Base-by-base conservation (phyloP, 768 basidiomycete species). In the Boletellus sp. region DNA sequence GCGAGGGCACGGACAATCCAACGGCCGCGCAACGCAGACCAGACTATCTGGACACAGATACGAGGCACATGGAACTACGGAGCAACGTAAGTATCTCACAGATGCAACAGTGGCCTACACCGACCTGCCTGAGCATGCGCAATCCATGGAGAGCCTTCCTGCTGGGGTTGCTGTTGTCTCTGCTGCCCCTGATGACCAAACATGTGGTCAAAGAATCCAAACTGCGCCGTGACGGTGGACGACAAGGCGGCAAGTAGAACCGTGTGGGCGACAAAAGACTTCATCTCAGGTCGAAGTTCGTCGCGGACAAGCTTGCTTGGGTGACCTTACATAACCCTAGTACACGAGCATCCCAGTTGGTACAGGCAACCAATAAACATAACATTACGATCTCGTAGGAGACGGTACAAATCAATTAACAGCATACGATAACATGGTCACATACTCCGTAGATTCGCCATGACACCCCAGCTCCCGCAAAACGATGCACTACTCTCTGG, bases 1-100 rank as follows among this genome's bases (percentile, higher is more conserved):
- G 59, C 84, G 75, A 4, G 89, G 87, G 66, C 90, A 92, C 2
- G 90, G 87, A 58, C 90, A 92, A 37, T 87, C 78, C n/a, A 70
- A 65, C 2, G 78, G 67, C 31, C 51, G 63, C 12, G 35, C 24
- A 23, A 68, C 89, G 54, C 90, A 92, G 48, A 80, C 78, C 40
- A 90, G 72, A 17, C 87, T 90, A 39, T 76, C 72, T 12, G 87
- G 89, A 63, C 90, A 91, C 17, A 91, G 71, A 62, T 91, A 91
- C 42, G 75, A 72, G 9, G 86, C 77, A 62, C 90, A 92, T 24
- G 80, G 65, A 4, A 88, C 90, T 92, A n/a, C 32, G 32, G 6
- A 22, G 45, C 42, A n/a, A 22, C 31, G 24, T 55, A 35, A 50
- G 37, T 34, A 19, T 38, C 36, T 13, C 33, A 9, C 24, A 13